Conservation (phyloP, 352 stramenopile genomes). For the Saprolegnia diclina region DNA sequence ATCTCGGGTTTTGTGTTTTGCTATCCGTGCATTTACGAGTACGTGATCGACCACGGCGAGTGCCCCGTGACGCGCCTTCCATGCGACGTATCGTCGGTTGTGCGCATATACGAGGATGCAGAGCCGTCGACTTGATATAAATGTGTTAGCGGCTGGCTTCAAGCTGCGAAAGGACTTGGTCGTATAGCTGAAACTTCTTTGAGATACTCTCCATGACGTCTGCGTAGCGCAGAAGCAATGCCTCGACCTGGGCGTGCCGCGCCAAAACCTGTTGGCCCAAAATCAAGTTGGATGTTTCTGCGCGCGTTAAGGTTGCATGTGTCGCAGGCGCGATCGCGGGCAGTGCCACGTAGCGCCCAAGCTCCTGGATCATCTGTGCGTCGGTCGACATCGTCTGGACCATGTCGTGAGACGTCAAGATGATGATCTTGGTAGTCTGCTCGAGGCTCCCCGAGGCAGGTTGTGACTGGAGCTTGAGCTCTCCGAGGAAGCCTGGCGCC, state of each 20-base stretch:
- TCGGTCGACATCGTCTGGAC: not conserved
- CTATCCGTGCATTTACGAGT: conserved; percentile 72
- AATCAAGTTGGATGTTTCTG: conserved; percentile 20
- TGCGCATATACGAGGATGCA: conserved; percentile 82
- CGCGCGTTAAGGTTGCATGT: not conserved
- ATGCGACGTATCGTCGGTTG: conserved; percentile 51
- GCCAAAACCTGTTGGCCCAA: conserved; percentile 11
- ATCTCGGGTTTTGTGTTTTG: conserved; percentile 79
- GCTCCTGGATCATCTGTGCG: conserved; percentile 1
- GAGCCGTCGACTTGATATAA: not conserved
- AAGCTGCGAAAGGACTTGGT: not conserved
- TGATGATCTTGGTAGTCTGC: conserved; percentile 18
- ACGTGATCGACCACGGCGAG: conserved; percentile 59
- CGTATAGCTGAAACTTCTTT: conserved; percentile 27
- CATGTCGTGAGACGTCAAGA: conserved; percentile 8
- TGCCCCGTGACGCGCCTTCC: conserved; percentile 77
- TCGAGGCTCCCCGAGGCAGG: not conserved
- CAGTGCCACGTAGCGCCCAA: not conserved
- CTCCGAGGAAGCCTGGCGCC: not conserved
- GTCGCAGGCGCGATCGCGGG: conserved; percentile 10
- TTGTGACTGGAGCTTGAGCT: conserved; percentile 15
- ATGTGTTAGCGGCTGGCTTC: not conserved
- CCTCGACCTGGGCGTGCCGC: conserved; percentile 10
- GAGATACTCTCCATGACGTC: conserved; percentile 13
- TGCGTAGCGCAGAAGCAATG: conserved; percentile 11